Evolutionary conservation across 805 yeast genomes (phyloP).

Genomic region (Saccharomycopsis sp.): DNA sequence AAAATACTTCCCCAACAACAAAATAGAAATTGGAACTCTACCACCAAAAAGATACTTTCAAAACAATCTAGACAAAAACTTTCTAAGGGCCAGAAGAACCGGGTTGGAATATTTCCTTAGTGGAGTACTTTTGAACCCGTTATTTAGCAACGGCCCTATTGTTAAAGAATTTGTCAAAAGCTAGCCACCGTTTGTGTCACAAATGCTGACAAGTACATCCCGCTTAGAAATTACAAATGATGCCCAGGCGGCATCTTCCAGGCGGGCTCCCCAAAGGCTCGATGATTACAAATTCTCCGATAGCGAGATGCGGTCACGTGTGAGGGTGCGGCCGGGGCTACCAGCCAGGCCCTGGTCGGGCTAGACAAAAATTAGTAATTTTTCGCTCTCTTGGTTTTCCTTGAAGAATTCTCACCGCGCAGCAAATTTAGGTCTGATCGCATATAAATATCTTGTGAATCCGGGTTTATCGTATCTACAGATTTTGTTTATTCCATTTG

Average conservation of each 20-base stretch:
- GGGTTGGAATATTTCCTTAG: constrained; percentile 19
- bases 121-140: constrained; percentile 17
- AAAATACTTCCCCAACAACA: constrained; percentile 17
- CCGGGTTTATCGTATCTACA: background rate
- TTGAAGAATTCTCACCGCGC: no score
- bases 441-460: background rate
- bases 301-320: background rate
- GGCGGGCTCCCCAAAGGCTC: background rate
- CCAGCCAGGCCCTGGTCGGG: background rate
- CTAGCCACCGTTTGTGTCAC: no score
- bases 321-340: background rate
- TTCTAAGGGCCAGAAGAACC: constrained; percentile 14
- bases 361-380: background rate
- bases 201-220: no score
- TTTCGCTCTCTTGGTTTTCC: background rate
- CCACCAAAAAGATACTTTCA: constrained; percentile 16
- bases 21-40: constrained; percentile 13
- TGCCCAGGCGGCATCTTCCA: background rate
- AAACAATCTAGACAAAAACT: constrained; percentile 14
- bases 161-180: constrained; percentile 15
- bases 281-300: background rate
- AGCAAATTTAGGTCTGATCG: background rate
- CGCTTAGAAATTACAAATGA: background rate
- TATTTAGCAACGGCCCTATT: constrained; percentile 12
- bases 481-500: background rate